Evolutionary conservation across 495 filamentous ascomycete genomes (phyloP).

Genomic region (Parachaetomium inaequale): DNA sequence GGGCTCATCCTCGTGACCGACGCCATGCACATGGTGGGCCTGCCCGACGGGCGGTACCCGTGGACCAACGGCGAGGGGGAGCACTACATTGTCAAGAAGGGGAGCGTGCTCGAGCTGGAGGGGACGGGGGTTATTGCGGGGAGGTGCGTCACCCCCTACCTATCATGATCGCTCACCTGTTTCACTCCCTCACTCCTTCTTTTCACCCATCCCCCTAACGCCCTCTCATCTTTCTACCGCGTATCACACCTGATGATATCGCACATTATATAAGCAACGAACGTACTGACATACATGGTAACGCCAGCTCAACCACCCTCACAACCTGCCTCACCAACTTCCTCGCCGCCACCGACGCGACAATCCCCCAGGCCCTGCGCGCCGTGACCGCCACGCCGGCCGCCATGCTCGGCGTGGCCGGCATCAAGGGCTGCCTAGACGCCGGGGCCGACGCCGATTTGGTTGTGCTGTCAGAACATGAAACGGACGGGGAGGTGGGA

Average conservation of each 20-base stretch:
- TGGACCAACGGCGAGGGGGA: conserved; percentile 75
- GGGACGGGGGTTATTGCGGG: conserved; percentile 71
- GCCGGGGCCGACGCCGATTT: conserved; percentile 76
- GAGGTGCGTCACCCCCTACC: conserved; percentile 36
- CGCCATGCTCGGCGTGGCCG: conserved; percentile 63
- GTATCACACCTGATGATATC: too few relatives aligned
- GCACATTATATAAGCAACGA: too few relatives aligned
- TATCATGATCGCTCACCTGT: background rate
- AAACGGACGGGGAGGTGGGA: conserved; percentile 22
- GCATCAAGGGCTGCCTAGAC: conserved; percentile 63
- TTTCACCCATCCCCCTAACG: too few relatives aligned
- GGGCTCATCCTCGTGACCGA: conserved; percentile 67
- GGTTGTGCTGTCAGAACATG: conserved; percentile 64
- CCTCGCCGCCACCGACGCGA: conserved; percentile 62
- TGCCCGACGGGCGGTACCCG: conserved; percentile 71
- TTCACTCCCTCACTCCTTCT: background rate
- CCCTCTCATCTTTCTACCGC: too few relatives aligned
- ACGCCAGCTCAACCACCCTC: conserved; percentile 65
- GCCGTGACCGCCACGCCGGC: conserved; percentile 72
- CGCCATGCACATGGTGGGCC: conserved; percentile 62
- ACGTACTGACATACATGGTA: too few relatives aligned
- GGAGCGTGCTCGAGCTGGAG: conserved; percentile 62
- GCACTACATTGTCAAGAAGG: conserved; percentile 57
- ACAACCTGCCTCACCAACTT: conserved; percentile 82
- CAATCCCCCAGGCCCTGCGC: conserved; percentile 60